These are phyloP conservation scores for Globomyces pollinis-pini DNA, from an alignment of 192 early-diverging fungal genomes.

Conservation along the genomic window DNA sequence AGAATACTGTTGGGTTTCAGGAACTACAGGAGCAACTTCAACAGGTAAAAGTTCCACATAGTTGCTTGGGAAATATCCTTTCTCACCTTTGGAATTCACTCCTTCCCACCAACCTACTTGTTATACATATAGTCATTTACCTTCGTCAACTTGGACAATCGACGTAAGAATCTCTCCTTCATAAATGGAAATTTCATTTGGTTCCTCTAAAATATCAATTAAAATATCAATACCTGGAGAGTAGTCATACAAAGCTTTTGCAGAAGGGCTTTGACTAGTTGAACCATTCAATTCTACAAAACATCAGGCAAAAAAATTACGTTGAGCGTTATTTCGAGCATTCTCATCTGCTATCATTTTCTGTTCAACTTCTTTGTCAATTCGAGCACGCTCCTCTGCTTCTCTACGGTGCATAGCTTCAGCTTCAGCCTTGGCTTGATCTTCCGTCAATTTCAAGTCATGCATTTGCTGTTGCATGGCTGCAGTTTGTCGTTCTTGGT, in stretches of 20 bases:
- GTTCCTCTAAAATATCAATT: constrained; percentile 37
- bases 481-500: constrained; percentile 1
- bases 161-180: constrained; percentile 77
- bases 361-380: constrained; percentile 16
- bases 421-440: constrained; percentile 15
- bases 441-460: constrained; percentile 16
- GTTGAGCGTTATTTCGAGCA: constrained; percentile 7
- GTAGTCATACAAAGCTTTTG: constrained; percentile 70
- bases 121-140: no score
- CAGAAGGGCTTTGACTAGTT: constrained; percentile 29
- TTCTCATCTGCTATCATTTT: neutral
- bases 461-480: constrained; percentile 1
- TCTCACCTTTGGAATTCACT: constrained; percentile 60
- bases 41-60: constrained; percentile 25
- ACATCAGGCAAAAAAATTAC: neutral
- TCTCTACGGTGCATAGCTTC: constrained; percentile 7
- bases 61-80: constrained; percentile 77
- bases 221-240: constrained; percentile 36
- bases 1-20: neutral
- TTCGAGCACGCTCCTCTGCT: constrained; percentile 16
- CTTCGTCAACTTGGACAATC: constrained; percentile 77
- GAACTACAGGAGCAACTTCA: neutral
- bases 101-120: constrained; percentile 97
- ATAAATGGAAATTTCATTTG: constrained; percentile 74
- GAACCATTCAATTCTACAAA: no score